Conservation (phyloP, 441 rosid species). For the Corymbia citriodora region DNA sequence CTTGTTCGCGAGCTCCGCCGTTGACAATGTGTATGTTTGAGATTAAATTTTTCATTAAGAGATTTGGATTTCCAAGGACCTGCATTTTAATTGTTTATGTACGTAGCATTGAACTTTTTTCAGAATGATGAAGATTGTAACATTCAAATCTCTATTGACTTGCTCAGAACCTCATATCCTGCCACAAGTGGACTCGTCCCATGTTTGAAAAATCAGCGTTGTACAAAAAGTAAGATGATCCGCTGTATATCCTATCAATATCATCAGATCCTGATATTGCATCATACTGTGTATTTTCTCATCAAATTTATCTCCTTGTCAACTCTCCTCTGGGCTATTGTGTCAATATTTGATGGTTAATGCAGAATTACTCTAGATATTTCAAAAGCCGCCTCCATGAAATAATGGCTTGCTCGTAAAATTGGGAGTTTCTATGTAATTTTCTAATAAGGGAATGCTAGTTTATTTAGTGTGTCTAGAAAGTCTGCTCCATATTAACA, state of each 20-base stretch:
- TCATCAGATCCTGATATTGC: neutral
- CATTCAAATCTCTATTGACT: neutral
- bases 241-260: neutral
- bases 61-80: neutral
- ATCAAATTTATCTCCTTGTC: neutral
- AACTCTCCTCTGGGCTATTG: neutral
- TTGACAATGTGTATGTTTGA: constrained; percentile 30
- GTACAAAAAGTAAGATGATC: constrained; percentile 35
- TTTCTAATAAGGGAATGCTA: neutral
- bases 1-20: constrained; percentile 40
- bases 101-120: neutral
- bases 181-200: constrained; percentile 24
- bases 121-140: neutral
- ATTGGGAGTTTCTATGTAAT: neutral
- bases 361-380: neutral
- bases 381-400: neutral
- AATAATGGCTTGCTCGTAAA: accelerated
- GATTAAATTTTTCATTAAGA: neutral
- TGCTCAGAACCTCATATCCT: constrained; percentile 1
- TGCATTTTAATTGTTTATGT: neutral
- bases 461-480: neutral
- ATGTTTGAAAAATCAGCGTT: constrained; percentile 15
- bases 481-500: neutral
- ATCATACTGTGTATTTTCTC: neutral
- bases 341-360: neutral